Conservation (phyloP, 768 basidiomycete species). For the Pluteus cervinus region DNA sequence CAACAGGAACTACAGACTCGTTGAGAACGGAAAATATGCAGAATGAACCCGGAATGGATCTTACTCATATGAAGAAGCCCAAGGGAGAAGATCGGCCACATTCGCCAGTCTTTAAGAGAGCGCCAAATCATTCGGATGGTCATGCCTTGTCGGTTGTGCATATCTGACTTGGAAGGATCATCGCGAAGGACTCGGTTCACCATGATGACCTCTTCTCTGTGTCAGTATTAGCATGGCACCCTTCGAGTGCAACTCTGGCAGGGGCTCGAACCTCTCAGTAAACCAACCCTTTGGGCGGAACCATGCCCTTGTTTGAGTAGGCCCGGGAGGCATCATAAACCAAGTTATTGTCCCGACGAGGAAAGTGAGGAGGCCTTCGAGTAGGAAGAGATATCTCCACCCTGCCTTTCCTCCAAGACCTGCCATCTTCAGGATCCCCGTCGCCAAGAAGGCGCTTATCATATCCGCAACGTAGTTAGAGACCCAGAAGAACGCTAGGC, state of each 20-base stretch:
- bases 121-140: conserved; percentile 39
- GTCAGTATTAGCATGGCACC: neutral
- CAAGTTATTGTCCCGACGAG: conserved; percentile 45
- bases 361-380: conserved; percentile 47
- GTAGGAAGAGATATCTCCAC: conserved; percentile 54
- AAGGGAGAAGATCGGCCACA: conserved; percentile 63
- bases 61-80: conserved; percentile 49
- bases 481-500: conserved; percentile 68
- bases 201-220: conserved; percentile 56
- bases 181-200: conserved; percentile 60
- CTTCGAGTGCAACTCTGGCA: neutral
- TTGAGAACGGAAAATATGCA: neutral
- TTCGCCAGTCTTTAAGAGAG: conserved; percentile 50
- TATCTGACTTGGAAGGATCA: conserved; percentile 59
- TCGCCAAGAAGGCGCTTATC: conserved; percentile 56
- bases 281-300: conserved; percentile 64
- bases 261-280: conserved; percentile 37
- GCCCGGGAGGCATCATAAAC: conserved; percentile 55
- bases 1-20: conserved; percentile 56
- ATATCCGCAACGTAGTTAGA: conserved; percentile 52
- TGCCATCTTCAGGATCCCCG: conserved; percentile 50
- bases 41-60: conserved; percentile 7
- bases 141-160: conserved; percentile 71
- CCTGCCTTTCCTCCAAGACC: conserved; percentile 48
- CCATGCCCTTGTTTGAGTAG: conserved; percentile 59